Evolutionary conservation across 176 grass and related monocot species (phyloP).

Genomic region (Oryza rufipogon): DNA sequence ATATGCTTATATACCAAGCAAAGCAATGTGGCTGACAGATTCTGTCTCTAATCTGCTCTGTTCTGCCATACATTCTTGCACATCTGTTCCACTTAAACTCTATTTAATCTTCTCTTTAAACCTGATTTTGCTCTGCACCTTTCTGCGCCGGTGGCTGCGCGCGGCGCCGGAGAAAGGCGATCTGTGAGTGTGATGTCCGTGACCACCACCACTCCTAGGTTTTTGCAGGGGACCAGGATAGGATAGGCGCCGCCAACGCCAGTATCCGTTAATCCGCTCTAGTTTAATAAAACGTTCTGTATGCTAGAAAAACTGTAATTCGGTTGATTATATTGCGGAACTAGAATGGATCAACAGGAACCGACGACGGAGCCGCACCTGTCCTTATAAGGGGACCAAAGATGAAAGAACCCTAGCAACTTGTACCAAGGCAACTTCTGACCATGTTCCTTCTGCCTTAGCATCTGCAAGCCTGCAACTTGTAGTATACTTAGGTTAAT

Average conservation of each 20-base stretch:
- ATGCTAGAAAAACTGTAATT: neutral
- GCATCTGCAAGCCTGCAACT: slow-evolving; percentile 31
- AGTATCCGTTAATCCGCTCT: neutral
- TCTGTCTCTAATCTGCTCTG: neutral
- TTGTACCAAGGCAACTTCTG: slow-evolving; percentile 28
- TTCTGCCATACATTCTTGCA: neutral
- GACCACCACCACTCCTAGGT: slow-evolving; percentile 19
- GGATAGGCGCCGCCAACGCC: no score
- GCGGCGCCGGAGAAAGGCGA: slow-evolving; percentile 40
- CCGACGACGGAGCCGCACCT: neutral
- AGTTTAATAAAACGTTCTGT: neutral
- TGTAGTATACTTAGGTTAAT: slow-evolving; percentile 16
- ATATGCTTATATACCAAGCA: slow-evolving; percentile 13
- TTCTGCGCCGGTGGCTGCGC: slow-evolving; percentile 36
- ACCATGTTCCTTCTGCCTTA: slow-evolving; percentile 33
- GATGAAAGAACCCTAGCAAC: neutral
- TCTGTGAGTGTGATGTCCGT: slow-evolving; percentile 23
- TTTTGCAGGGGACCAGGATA: slow-evolving; percentile 40
- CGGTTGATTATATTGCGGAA: neutral
- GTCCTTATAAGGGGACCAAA: slow-evolving; percentile 41
- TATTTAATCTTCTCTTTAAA: neutral
- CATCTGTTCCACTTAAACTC: neutral
- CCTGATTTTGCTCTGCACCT: neutral
- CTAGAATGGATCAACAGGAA: neutral
- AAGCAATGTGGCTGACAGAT: slow-evolving; percentile 9